phyloP scores from a whole-genome alignment of 1,284 basidiomycete genomes.

The Apiotrichum gracile region DNA sequence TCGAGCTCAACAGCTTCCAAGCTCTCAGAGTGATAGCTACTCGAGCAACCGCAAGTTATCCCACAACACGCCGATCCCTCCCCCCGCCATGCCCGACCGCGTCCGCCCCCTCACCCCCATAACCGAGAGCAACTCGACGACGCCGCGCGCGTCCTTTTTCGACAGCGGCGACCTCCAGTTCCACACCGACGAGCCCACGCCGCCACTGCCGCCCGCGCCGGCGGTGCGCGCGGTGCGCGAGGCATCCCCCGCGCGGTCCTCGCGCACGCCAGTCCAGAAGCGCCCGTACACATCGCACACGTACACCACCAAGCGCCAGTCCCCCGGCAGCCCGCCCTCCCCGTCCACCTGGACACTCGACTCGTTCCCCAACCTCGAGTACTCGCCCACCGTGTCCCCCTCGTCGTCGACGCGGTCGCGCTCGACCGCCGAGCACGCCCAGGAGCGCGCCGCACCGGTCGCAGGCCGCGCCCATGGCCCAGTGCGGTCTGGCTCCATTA shows the following conservation, averaged over 20 bases:
- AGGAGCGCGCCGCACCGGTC: background rate
- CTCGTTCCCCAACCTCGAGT: too few species aligned
- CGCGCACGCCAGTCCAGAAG: background rate
- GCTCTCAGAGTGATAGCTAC: too few species aligned
- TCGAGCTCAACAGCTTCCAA: too few species aligned
- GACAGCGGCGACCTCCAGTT: background rate
- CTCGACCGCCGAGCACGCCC: background rate
- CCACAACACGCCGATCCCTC: too few species aligned
- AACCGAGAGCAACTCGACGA: constrained; percentile 28
- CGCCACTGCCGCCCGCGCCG: background rate
- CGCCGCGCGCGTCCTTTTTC: constrained; percentile 2
- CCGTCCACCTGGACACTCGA: too few species aligned
- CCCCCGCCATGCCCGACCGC: background rate
- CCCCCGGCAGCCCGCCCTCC: background rate
- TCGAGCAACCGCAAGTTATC: too few species aligned
- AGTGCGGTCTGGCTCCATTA: too few species aligned
- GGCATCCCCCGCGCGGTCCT: too few species aligned
- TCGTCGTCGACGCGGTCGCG: background rate
- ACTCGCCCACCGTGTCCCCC: background rate
- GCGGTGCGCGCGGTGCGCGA: background rate
- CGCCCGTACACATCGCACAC: background rate
- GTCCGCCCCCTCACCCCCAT: constrained; percentile 26
- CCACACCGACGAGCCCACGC: background rate
- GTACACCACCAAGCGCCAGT: background rate
- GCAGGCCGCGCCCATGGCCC: too few species aligned